Percentiles rank a stretch among this genome's conserved stretches.
These are phyloP conservation scores for Combretum micranthum DNA, from an alignment of 345 rosid species.

Conservation along the genomic window DNA sequence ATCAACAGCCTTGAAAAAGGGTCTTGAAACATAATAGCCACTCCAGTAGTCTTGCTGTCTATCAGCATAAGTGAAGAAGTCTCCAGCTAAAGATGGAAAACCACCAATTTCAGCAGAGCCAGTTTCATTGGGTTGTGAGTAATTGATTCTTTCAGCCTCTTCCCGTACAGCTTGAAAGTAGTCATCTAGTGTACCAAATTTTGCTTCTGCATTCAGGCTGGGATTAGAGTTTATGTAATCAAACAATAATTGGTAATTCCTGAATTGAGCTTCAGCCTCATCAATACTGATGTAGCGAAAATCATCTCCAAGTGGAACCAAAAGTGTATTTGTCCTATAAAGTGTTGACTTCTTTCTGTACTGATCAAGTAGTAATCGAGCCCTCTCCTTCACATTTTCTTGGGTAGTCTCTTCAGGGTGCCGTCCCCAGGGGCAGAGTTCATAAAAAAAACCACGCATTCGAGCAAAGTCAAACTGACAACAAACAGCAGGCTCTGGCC, in stretches of 20 bases:
- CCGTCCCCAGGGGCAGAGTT: conserved; percentile 75
- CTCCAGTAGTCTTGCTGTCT: conserved; percentile 97
- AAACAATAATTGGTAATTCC: conserved; percentile 81
- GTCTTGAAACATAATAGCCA: conserved; percentile 97
- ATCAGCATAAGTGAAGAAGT: conserved; percentile 95
- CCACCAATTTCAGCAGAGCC: conserved; percentile 78
- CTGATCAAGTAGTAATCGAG: conserved; percentile 74
- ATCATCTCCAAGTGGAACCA: conserved; percentile 98
- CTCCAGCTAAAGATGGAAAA: conserved; percentile 95
- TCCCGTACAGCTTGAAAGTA: conserved; percentile 72
- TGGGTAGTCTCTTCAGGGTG: conserved; percentile 70
- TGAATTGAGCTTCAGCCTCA: conserved; percentile 95
- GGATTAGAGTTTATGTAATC: conserved; percentile 89
- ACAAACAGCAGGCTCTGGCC: conserved; percentile 98
- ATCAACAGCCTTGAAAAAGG: conserved; percentile 97
- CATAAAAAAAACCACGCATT: conserved; percentile 48
- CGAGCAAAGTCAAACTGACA: conserved; percentile 98
- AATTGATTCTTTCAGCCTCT: conserved; percentile 79
- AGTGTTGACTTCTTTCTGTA: conserved; percentile 88
- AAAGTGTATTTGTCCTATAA: conserved; percentile 81
- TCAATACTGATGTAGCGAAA: conserved; percentile 71
- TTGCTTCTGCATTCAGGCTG: conserved; percentile 74
- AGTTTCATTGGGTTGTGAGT: conserved; percentile 70
- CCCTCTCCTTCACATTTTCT: conserved; percentile 90
- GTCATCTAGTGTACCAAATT: conserved; percentile 90